Evolutionary conservation across 1,139 yeast species (phyloP), one percentile per base, ranked within the genome.

Genomic region (Geotrichum australiense): DNA sequence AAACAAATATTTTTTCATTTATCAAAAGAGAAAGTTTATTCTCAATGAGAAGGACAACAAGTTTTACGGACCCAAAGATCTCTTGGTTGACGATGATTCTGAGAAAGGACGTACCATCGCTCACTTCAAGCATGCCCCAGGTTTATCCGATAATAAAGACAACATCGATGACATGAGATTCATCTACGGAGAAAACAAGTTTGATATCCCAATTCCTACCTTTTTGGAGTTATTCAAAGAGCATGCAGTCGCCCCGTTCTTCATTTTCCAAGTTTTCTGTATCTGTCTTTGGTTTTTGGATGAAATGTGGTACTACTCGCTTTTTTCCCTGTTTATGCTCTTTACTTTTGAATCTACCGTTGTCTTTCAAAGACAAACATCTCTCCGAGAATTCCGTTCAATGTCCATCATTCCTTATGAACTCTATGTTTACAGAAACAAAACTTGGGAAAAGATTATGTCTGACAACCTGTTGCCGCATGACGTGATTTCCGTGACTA

Each of bases 171-270:
- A 71, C 43, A 57, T 70, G 31, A 64, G 61, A 41, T 74, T 89
- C 56, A 67, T 74, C 47, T 91, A 83, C 57, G 99, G 98, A 40
- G 70, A 71, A 51, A 91, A 91, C 66, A 74, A 74, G 53, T 91
- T 91, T 59, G 98, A 91, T 59, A 91, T 91, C 51, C 98, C 98
- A 27, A 75, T 93, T 42, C 99, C 98, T 37, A 78, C 95, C 1
- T 89, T 91, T 57, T 53, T 74, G 49, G 98, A 91, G 62, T 71
- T 91, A 57, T 91, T 91, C 69, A 82, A 86, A 61, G 98, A 91
- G 64, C 98, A 91, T 62, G 98, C 97, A 5, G 94, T 93, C 36
- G 97, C 98, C 10, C 99, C 99, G 8, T 85, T 93, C 63, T 91
- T 91, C 56, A 96, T 91, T 23, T 91, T 91, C 68, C 99, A 91